These are phyloP conservation scores for Chaetoscypha palmicola DNA, from an alignment of 2,329 filamentous ascomycete species.

Conservation along the genomic window DNA sequence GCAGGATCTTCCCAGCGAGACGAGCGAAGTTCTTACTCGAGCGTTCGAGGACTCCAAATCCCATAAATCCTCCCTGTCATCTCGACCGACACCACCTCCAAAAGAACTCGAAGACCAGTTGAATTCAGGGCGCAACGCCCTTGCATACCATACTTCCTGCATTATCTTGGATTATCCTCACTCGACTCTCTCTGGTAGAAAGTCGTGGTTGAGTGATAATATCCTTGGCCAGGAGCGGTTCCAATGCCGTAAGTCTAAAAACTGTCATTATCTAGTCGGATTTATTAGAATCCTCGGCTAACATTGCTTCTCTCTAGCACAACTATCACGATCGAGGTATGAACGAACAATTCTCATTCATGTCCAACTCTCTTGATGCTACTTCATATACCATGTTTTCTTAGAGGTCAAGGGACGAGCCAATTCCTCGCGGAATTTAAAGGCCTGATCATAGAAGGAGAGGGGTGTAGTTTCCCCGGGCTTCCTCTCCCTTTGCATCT, in stretches of 20 bases:
- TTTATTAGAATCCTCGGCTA: conserved; percentile 4
- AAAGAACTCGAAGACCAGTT: background rate
- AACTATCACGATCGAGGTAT: conserved; percentile 24
- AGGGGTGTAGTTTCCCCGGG: too few species aligned
- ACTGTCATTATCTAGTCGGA: background rate
- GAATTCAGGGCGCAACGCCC: conserved; percentile 8
- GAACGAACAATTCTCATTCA: too few species aligned
- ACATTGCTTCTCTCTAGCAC: conserved; percentile 13
- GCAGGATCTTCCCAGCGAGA: background rate
- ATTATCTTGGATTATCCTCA: conserved; percentile 25
- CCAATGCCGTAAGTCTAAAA: conserved; percentile 21
- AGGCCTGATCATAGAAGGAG: too few species aligned
- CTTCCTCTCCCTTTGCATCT: too few species aligned
- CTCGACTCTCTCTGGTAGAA: conserved; percentile 30
- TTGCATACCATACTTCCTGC: conserved; percentile 11
- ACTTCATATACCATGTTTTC: too few species aligned
- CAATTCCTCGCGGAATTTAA: too few species aligned
- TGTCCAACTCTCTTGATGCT: too few species aligned
- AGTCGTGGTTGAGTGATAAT: conserved; percentile 29
- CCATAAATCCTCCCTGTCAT: too few species aligned
- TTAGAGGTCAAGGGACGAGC: too few species aligned
- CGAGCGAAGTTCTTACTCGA: background rate
- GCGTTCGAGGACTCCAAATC: background rate
- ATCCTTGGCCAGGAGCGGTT: conserved; percentile 17
- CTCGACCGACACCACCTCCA: background rate